Base-by-base conservation (phyloP, 768 basidiomycete genomes). In the Neoboletus brunneissimus region DNA sequence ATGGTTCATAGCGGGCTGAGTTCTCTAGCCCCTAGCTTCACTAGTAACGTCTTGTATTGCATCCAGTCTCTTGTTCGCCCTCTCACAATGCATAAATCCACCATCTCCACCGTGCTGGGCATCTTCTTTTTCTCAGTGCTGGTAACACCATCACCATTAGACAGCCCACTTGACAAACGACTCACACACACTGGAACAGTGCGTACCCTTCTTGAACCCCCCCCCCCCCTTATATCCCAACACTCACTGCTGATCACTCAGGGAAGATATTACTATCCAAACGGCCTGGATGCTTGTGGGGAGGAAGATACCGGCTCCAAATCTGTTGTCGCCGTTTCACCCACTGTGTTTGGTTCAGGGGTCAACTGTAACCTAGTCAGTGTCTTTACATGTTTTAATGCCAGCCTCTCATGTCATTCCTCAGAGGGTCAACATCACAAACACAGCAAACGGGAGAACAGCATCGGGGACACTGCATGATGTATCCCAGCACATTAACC, bases 231-330 rank as follows among this genome's bases (percentile, higher is more conserved):
- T 8, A 22, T 27, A 20, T 22, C 22, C 23, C 35, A 32, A 45
- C 9, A 51, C 57, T 56, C 13, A 61, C 23, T 13, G 43, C 40
- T 42, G 54, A 54, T 37, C 54, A 10, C 34, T 4, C 58, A 88
- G 87, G 87, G 79, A 44, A 88, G 85, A 29, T 88, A 79, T 79
- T 89, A 79, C 66, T 45, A 83, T 57, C 77, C 75, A 49, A 84
- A 69, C 3, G 3, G 11, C 29, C 66, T 77, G 31, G 87, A 86
- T 31, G 86, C 87, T 67, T 90, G 88, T 65, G 88, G 88, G 23
- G 60, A 77, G 34, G 47, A 32, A 46, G 81, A 85, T 67, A 68
- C 43, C 37, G 66, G 81, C 66, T 76, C 64, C 52, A 77, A 83
- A 64, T 66, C 70, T 56, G 80, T 89, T 54, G 76, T 89, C 44